Evolutionary conservation across 23 red algal species (phyloP).

Genomic region (Gracilaria gracilis): DNA sequence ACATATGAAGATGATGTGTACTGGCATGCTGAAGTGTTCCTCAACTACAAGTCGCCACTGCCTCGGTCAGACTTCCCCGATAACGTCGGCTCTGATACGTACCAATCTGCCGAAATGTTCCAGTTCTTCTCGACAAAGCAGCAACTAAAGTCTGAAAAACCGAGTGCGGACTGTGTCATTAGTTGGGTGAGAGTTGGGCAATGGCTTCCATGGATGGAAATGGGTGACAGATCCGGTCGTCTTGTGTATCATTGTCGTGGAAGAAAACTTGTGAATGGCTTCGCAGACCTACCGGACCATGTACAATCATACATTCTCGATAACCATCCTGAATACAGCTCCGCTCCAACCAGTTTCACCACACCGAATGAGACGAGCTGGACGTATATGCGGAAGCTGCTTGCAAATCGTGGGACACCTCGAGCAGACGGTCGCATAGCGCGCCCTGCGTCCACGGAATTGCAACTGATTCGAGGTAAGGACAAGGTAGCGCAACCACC

Average conservation of each 20-base stretch:
- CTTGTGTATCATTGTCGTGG: constrained; percentile 93
- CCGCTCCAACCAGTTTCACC: constrained; percentile 78
- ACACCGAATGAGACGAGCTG: constrained; percentile 95
- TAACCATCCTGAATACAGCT: constrained; percentile 69
- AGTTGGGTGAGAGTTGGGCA: constrained; percentile 93
- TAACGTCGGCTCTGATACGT: constrained; percentile 58
- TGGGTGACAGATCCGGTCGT: constrained; percentile 84
- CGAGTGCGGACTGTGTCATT: constrained; percentile 68
- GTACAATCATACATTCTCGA: constrained; percentile 73
- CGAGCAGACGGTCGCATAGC: constrained; percentile 84
- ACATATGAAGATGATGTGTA: constrained; percentile 74
- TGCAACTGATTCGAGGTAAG: background rate
- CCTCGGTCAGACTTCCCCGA: constrained; percentile 75
- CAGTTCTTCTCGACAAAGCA: constrained; percentile 83
- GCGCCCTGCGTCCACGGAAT: constrained; percentile 16
- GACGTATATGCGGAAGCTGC: constrained; percentile 94
- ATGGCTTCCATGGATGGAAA: constrained; percentile 98
- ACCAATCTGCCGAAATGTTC: constrained; percentile 92
- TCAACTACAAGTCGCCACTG: constrained; percentile 91
- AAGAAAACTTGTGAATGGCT: constrained; percentile 77
- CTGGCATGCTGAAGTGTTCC: constrained; percentile 93
- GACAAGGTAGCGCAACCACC: constrained; percentile 2
- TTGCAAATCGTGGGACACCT: constrained; percentile 66
- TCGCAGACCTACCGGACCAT: constrained; percentile 66
- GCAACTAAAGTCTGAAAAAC: constrained; percentile 70